Evolutionary conservation across 768 basidiomycete genomes (phyloP).

Genomic region (Lanmaoa pseudosensibilis): DNA sequence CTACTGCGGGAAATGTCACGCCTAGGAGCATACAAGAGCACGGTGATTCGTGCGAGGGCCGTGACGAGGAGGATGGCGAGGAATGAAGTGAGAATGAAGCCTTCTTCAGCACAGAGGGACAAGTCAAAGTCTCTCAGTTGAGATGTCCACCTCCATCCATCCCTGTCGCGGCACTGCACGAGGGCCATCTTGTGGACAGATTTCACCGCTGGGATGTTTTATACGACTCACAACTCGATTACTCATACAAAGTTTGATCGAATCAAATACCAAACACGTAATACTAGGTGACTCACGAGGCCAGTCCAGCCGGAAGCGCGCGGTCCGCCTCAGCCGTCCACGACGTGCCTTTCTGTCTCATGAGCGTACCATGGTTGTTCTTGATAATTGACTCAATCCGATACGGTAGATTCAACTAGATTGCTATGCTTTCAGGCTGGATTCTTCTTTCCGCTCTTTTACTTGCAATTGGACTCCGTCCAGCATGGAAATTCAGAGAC

Average conservation of each 20-base stretch:
- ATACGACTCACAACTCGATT: background rate
- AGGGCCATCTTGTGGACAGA: constrained; percentile 32
- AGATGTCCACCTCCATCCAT: constrained; percentile 70
- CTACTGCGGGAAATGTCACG: constrained; percentile 48
- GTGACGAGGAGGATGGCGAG: constrained; percentile 47
- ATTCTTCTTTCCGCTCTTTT: too few relatives aligned
- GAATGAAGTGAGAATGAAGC: constrained; percentile 55
- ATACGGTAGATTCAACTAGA: too few relatives aligned
- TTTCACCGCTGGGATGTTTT: background rate
- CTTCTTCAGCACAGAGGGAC: constrained; percentile 82
- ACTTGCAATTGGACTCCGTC: too few relatives aligned
- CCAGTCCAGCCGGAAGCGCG: too few relatives aligned
- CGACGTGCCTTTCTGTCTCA: too few relatives aligned
- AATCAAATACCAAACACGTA: too few relatives aligned
- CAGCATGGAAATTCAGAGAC: too few relatives aligned
- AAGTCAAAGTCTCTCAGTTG: constrained; percentile 64
- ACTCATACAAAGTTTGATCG: background rate
- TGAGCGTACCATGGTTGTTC: too few relatives aligned
- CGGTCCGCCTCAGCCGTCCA: too few relatives aligned
- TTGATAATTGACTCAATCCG: too few relatives aligned
- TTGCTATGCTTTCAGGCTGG: too few relatives aligned
- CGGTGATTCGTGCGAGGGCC: constrained; percentile 39
- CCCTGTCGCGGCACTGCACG: constrained; percentile 47
- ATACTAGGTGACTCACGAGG: too few relatives aligned
- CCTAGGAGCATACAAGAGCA: constrained; percentile 26